Conservation (phyloP, 2,329 filamentous ascomycete genomes). For the Ceratocystis eucalypticola region DNA sequence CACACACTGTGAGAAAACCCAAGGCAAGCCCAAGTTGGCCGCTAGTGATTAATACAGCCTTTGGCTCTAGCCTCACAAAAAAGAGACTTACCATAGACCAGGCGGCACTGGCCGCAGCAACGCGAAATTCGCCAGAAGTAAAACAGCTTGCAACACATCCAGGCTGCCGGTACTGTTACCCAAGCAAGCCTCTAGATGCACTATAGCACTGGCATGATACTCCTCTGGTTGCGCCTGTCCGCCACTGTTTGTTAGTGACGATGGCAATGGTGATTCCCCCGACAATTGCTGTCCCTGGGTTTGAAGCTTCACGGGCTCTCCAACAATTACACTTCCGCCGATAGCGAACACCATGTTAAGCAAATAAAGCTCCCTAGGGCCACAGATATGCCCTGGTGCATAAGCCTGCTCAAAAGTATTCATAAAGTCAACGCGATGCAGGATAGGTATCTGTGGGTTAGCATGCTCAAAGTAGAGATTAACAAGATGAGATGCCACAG, state of each 20-base stretch:
- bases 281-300: conserved; percentile 24
- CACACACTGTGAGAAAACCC: conserved; percentile 11
- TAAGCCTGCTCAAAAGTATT: conserved; percentile 75
- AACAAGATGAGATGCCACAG: conserved; percentile 58
- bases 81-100: conserved; percentile 56
- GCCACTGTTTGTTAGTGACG: conserved; percentile 21
- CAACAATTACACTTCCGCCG: conserved; percentile 82
- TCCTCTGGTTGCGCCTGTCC: conserved; percentile 70
- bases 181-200: conserved; percentile 78
- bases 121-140: conserved; percentile 82
- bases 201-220: conserved; percentile 88
- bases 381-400: conserved; percentile 49
- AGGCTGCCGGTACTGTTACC: conserved; percentile 76
- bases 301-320: conserved; percentile 41
- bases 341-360: conserved; percentile 97
- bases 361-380: conserved; percentile 75
- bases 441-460: conserved; percentile 86
- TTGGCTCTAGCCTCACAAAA: not conserved
- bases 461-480: conserved; percentile 89
- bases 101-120: conserved; percentile 81
- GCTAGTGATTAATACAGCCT: not conserved
- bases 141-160: conserved; percentile 85
- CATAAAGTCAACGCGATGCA: conserved; percentile 84
- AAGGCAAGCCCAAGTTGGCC: not conserved
- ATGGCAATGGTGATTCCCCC: conserved; percentile 20